Conservation (phyloP, 2,329 filamentous ascomycete species). For the Venturia effusa region DNA sequence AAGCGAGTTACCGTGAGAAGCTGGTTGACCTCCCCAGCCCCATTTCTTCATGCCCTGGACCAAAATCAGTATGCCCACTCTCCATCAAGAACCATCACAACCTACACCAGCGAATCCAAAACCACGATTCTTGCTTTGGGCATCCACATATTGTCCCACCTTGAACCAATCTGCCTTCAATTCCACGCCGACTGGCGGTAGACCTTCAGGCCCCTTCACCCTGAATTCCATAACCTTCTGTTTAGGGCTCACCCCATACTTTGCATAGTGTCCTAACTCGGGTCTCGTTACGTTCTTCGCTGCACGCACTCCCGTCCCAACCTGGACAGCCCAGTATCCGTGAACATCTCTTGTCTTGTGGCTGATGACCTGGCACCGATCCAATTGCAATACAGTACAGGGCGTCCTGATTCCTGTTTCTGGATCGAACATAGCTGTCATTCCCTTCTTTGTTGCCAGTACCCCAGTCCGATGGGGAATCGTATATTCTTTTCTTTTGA, state of each 20-base stretch:
- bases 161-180: conserved; percentile 86
- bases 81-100: conserved; percentile 12
- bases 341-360: conserved; percentile 72
- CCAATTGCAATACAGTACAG: conserved; percentile 88
- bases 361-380: conserved; percentile 79
- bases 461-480: conserved; percentile 65
- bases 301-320: conserved; percentile 68
- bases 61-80: not conserved
- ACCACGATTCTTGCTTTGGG: conserved; percentile 65
- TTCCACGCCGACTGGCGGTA: conserved; percentile 60
- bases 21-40: conserved; percentile 79
- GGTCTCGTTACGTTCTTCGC: conserved; percentile 70
- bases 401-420: conserved; percentile 66
- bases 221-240: conserved; percentile 75
- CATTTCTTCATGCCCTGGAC: conserved; percentile 80
- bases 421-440: conserved; percentile 78
- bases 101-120: conserved; percentile 79
- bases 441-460: conserved; percentile 85
- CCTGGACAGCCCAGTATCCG: conserved; percentile 89
- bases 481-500: conserved; percentile 45
- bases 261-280: conserved; percentile 78
- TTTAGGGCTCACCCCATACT: conserved; percentile 74
- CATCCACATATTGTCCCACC: conserved; percentile 83
- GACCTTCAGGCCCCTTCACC: conserved; percentile 60
- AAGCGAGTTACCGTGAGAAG: conserved; percentile 90